Conservation (phyloP, 495 filamentous ascomycete species). For the Podospora conica region DNA sequence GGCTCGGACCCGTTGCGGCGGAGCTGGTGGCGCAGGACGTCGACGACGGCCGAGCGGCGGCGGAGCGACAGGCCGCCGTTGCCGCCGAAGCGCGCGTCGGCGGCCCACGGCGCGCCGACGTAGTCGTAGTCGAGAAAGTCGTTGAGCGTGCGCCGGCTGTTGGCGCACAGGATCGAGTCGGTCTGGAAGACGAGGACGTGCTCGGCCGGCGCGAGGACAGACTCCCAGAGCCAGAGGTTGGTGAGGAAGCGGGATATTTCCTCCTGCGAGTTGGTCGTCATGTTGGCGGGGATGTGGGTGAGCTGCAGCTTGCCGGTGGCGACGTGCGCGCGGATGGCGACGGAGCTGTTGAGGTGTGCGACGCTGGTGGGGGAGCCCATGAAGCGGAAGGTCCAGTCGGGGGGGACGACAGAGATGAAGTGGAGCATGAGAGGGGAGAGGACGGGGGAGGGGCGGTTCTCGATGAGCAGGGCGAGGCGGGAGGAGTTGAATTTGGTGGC, state of each 20-base stretch:
- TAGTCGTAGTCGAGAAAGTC: slow-evolving; percentile 47
- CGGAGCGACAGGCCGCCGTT: slow-evolving; percentile 46
- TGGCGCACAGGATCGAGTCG: slow-evolving; percentile 46
- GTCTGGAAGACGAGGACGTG: slow-evolving; percentile 46
- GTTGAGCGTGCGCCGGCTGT: slow-evolving; percentile 38
- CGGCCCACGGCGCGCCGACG: slow-evolving; percentile 48
- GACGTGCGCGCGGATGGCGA: slow-evolving; percentile 35
- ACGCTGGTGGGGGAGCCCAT: slow-evolving; percentile 40
- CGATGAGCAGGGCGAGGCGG: slow-evolving; percentile 47
- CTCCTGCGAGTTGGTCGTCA: slow-evolving; percentile 39
- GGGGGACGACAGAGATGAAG: slow-evolving; percentile 46
- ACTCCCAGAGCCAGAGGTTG: slow-evolving; percentile 40
- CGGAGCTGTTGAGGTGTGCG: slow-evolving; percentile 29
- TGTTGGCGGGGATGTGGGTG: slow-evolving; percentile 38
- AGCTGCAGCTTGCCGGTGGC: slow-evolving; percentile 41
- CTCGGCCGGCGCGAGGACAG: slow-evolving; percentile 37
- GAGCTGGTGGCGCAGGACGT: slow-evolving; percentile 38
- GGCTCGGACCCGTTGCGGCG: slow-evolving; percentile 33
- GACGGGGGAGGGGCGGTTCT: slow-evolving; percentile 38
- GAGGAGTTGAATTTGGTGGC: slow-evolving; percentile 38
- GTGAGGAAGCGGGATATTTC: slow-evolving; percentile 43
- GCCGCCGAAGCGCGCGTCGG: slow-evolving; percentile 36
- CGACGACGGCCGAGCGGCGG: slow-evolving; percentile 41
- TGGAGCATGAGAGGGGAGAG: slow-evolving; percentile 45
- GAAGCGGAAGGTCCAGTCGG: slow-evolving; percentile 50